Base-by-base conservation (phyloP, 805 yeast genomes). In the Ogataea ramenticola region DNA sequence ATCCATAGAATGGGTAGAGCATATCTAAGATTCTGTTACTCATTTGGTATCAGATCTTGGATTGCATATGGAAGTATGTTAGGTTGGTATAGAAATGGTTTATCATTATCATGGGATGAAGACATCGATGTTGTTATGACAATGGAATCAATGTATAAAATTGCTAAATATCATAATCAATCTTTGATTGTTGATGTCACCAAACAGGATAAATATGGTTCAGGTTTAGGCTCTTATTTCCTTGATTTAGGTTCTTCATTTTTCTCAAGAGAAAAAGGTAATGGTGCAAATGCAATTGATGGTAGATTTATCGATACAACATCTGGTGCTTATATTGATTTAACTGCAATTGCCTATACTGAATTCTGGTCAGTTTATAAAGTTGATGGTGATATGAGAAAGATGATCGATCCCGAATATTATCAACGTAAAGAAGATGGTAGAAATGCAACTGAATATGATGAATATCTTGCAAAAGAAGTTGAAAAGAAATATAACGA, bases 101-200 rank as follows among this genome's bases (percentile, higher is more conserved):
- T 75, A 43, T 62, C 68, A 7, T 70, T 81, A 57, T 83, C 85
- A 1, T 81, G 86, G 85, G 88, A 81, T 55, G 67, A 70, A 44
- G 88, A 81, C 56, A 62, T 77, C 41, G 88, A 81, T 61, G 79
- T 80, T 22, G 83, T 80, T 50, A 71, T 80, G 67, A 76, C 86
- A 1, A 64, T 75, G 45, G 57, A 49, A 14, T 74, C 75, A 35
- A 55, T 80, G 47, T 65, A 68, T 46, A 55, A 55, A 36, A 52
- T 80, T 36, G 77, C 78, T 10, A 64, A 71, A 48, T 54, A 59
- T n/a, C 74, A 64, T 54, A 75, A 78, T 46, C 72, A 75, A 49
- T 62, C 77, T 8, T 51, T 78, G 30, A 61, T 78, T 21, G 56
- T 76, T 12, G 82, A 78, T 46, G 54, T 46, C 27, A 49, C 54